phyloP scores from a whole-genome alignment of 2,329 filamentous ascomycete species.

The Phoma sp. region DNA sequence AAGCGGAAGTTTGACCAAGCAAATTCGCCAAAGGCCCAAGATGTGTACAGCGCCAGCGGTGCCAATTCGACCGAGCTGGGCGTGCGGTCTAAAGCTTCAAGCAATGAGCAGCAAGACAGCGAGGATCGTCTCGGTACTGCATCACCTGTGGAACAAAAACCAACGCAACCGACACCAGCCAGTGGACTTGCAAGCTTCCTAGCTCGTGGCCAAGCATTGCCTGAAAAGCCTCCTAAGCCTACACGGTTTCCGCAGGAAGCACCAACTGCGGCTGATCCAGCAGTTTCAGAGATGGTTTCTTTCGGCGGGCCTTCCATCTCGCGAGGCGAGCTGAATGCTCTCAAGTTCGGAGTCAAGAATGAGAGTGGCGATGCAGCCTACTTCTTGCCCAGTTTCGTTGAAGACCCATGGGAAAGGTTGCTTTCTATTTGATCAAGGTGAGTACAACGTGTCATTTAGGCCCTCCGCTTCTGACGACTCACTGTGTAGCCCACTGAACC shows the following conservation, averaged over 20 bases:
- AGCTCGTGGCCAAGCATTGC: constrained; percentile 35
- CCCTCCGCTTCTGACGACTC: background rate
- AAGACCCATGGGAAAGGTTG: constrained; percentile 70
- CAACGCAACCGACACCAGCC: constrained; percentile 13
- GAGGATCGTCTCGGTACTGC: background rate
- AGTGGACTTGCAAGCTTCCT: constrained; percentile 43
- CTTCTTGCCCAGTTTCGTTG: constrained; percentile 72
- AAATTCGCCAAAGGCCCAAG: constrained; percentile 56
- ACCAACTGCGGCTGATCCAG: constrained; percentile 2
- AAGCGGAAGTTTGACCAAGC: constrained; percentile 71
- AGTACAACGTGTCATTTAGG: background rate
- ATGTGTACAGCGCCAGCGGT: constrained; percentile 31
- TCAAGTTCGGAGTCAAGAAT: constrained; percentile 52
- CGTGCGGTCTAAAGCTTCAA: constrained; percentile 39
- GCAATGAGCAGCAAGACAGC: constrained; percentile 1
- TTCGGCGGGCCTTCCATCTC: constrained; percentile 40
- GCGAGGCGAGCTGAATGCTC: constrained; percentile 41
- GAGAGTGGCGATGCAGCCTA: constrained; percentile 69
- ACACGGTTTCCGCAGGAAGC: background rate
- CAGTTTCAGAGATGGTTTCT: constrained; percentile 27
- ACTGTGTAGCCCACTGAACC: background rate
- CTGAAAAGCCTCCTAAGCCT: constrained; percentile 24
- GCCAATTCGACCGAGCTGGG: constrained; percentile 48
- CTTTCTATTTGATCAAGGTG: constrained; percentile 9
- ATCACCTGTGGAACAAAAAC: background rate